Conservation (phyloP, 495 filamentous ascomycete genomes). For the Cercophora samala region DNA sequence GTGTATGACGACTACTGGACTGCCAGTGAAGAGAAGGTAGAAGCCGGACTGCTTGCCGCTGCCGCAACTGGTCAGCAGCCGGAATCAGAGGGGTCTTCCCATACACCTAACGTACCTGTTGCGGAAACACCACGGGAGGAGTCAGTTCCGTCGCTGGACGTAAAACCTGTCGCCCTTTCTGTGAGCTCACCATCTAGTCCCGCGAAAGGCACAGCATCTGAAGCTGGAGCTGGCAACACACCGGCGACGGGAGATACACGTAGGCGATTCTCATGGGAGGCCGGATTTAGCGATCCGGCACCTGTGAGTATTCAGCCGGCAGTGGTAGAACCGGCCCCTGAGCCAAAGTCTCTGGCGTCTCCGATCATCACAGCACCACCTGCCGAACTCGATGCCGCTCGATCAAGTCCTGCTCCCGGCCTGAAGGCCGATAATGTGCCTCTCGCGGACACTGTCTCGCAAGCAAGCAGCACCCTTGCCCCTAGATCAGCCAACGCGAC, state of each 20-base stretch:
- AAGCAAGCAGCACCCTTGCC: conserved; percentile 30
- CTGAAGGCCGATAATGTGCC: neutral
- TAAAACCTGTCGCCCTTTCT: neutral
- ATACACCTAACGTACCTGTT: neutral
- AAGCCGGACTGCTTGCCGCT: neutral
- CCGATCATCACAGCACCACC: neutral
- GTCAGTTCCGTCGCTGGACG: neutral
- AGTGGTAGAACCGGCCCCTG: neutral
- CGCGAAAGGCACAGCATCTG: neutral
- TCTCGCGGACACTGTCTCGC: conserved; percentile 33
- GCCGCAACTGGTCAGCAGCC: conserved; percentile 2
- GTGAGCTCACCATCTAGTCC: neutral
- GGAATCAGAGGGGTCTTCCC: neutral
- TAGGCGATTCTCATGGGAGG: conserved; percentile 56
- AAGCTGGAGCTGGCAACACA: neutral
- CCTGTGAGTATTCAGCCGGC: neutral
- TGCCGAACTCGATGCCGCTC: neutral
- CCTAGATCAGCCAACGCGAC: conserved; percentile 21
- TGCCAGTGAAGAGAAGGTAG: conserved; percentile 28
- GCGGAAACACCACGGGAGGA: neutral
- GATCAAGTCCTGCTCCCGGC: neutral
- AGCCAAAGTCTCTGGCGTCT: conserved; percentile 11
- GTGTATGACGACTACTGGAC: conserved; percentile 47
- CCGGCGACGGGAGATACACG: conserved; percentile 20
- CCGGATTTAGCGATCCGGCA: conserved; percentile 1